Base-by-base conservation (phyloP, 805 yeast species). In the Ogataea pignaliae region DNA sequence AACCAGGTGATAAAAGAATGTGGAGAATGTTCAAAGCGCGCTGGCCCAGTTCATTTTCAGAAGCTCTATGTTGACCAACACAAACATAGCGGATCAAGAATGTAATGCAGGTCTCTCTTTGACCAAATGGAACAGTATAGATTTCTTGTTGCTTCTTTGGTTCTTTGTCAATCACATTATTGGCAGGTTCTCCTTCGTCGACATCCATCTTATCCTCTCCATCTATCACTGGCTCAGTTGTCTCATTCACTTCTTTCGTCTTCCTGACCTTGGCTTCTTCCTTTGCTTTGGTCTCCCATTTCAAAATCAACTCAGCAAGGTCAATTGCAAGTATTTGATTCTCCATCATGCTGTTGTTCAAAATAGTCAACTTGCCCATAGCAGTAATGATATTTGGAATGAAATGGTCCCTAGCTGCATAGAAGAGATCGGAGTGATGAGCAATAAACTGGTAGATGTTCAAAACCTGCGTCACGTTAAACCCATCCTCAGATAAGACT, bases 361-460 rank as follows among this genome's bases (percentile, higher is more conserved):
- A 69, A 39, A 88, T 79, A 0, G 95, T 85, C 41, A 93, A 69
- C 57, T 89, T 88, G 13, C 95, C 95, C 89, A 93, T 86, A 1
- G 96, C 95, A 3, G 90, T 79, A 41, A 93, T 86, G 44, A 91
- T 86, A 52, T 85, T 87, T 2, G 96, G 85, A 46, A 89, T 80
- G 56, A 91, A 93, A 44, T 88, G 88, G 53, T 88, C 97, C 44
- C 98, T 74, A 13, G 91, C 90, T 42, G 80, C 81, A 57, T 78
- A 91, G 63, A 93, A 93, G 41, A 88, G 67, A 46, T 84, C 91
- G 0, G 95, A 79, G 53, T 93, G 95, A 40, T 82, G 84, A 30
- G 88, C 88, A 63, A 93, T 79, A 55, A 91, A 88, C 58, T 88
- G 95, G 54, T 88, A 93, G 11, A 93, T 85, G 47, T 87, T 85